Percentiles rank a stretch among this genome's conserved stretches.
phyloP scores from a whole-genome alignment of 225 moss, liverwort and hornwort genomes.

The Polytrichum commune region DNA sequence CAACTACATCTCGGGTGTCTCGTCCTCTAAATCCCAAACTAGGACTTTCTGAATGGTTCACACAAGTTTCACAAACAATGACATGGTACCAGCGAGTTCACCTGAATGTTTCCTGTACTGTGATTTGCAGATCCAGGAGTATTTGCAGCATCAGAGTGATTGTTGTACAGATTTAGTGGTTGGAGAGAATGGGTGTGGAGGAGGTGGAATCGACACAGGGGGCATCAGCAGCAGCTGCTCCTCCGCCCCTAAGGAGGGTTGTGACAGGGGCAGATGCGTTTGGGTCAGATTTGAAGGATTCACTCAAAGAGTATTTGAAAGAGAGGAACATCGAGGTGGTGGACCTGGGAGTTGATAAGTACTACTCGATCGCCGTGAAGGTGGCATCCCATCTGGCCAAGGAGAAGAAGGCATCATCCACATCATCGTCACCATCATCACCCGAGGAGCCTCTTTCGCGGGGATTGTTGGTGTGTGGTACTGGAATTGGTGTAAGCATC shows the following conservation, averaged over 20 bases:
- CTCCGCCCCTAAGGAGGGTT: conserved; percentile 14
- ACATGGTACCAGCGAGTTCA: too few species aligned
- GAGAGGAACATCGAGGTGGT: conserved; percentile 41
- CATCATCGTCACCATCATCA: background rate
- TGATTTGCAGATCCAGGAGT: too few species aligned
- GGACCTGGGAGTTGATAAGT: conserved; percentile 57
- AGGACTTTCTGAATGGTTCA: too few species aligned
- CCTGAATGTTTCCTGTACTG: too few species aligned
- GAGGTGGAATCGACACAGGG: too few species aligned
- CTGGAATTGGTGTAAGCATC: conserved; percentile 59
- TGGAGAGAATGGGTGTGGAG: too few species aligned
- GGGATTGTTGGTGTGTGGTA: conserved; percentile 56
- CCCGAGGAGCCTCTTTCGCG: conserved; percentile 21
- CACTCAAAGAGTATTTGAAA: conserved; percentile 33
- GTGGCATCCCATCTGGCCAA: conserved; percentile 42
- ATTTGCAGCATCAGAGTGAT: too few species aligned
- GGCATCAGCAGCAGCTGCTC: background rate
- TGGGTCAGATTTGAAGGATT: conserved; percentile 35
- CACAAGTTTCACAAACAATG: too few species aligned
- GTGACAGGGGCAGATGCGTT: conserved; percentile 54
- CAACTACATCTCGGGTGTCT: too few species aligned
- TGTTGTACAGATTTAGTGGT: too few species aligned
- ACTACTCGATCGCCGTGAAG: conserved; percentile 48
- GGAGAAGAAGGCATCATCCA: conserved; percentile 31
- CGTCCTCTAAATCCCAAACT: too few species aligned